Evolutionary conservation across 2,329 filamentous ascomycete genomes (phyloP).

Genomic region (Beauveria caledonica): DNA sequence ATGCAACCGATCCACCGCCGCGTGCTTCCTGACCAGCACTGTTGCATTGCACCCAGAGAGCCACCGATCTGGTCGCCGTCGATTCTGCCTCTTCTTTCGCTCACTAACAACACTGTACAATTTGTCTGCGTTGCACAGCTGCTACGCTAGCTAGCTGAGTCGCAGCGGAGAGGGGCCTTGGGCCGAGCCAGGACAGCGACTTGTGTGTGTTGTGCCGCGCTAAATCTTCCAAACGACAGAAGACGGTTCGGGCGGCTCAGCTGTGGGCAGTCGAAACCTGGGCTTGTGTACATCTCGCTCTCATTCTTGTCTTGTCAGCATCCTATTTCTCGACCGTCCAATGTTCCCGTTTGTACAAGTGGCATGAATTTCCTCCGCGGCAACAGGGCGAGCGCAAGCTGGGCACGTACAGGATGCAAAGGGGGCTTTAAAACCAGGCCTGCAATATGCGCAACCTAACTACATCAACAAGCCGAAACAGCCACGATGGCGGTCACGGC

Average conservation of each 20-base stretch:
- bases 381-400: not conserved
- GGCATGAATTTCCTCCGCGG: not conserved
- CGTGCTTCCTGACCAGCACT: not conserved
- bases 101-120: not conserved
- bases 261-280: not conserved
- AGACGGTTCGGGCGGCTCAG: conserved; percentile 6
- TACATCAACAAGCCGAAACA: not conserved
- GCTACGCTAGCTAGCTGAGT: not conserved
- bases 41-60: not conserved
- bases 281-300: not conserved
- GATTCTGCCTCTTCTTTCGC: not conserved
- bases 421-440: no score
- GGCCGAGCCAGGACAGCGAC: not conserved
- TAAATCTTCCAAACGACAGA: not conserved
- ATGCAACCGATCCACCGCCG: not conserved
- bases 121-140: not conserved
- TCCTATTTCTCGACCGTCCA: conserved; percentile 2
- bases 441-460: not conserved
- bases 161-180: not conserved
- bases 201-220: not conserved
- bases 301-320: not conserved
- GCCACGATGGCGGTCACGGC: not conserved
- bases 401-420: no score
- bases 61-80: not conserved
- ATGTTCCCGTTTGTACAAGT: not conserved